Evolutionary conservation across 2,329 filamentous ascomycete genomes (phyloP).

Genomic region (Leptographium procerum): DNA sequence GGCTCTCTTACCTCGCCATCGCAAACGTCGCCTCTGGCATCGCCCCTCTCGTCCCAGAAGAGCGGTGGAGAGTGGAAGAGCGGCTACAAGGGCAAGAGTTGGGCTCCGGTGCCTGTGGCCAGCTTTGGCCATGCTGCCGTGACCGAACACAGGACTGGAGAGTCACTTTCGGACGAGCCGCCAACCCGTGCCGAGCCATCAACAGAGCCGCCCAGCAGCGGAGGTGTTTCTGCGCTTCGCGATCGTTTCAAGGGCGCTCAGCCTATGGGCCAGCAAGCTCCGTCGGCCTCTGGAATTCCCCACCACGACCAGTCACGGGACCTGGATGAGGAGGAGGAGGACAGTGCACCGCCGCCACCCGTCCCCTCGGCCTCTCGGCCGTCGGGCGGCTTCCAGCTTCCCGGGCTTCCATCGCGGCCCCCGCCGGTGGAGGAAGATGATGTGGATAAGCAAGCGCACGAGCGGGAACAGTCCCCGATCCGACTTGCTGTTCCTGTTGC

Average conservation of each 20-base stretch:
- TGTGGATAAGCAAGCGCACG: too few relatives aligned
- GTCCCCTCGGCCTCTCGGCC: slow-evolving; percentile 55
- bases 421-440: slow-evolving; percentile 44
- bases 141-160: slow-evolving; percentile 52
- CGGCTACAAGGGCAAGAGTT: slow-evolving; percentile 79
- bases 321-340: slow-evolving; percentile 16
- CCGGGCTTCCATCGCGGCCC: slow-evolving; percentile 55
- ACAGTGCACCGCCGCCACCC: slow-evolving; percentile 50
- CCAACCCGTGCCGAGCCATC: slow-evolving; percentile 24
- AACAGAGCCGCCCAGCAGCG: slow-evolving; percentile 32
- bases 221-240: slow-evolving; percentile 61
- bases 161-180: slow-evolving; percentile 21
- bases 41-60: slow-evolving; percentile 45
- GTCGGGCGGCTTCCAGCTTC: slow-evolving; percentile 65
- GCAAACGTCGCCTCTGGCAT: slow-evolving; percentile 29
- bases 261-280: slow-evolving; percentile 48
- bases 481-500: slow-evolving; percentile 77
- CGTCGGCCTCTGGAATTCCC: slow-evolving; percentile 6
- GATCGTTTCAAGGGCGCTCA: slow-evolving; percentile 73
- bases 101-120: slow-evolving; percentile 71
- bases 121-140: slow-evolving; percentile 53
- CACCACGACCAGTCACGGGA: slow-evolving; percentile 14
- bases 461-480: slow-evolving; percentile 59
- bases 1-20: slow-evolving; percentile 19
- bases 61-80: slow-evolving; percentile 84